These are phyloP conservation scores for Dryas drummondii DNA, from an alignment of 306 rosid species.

Conservation along the genomic window DNA sequence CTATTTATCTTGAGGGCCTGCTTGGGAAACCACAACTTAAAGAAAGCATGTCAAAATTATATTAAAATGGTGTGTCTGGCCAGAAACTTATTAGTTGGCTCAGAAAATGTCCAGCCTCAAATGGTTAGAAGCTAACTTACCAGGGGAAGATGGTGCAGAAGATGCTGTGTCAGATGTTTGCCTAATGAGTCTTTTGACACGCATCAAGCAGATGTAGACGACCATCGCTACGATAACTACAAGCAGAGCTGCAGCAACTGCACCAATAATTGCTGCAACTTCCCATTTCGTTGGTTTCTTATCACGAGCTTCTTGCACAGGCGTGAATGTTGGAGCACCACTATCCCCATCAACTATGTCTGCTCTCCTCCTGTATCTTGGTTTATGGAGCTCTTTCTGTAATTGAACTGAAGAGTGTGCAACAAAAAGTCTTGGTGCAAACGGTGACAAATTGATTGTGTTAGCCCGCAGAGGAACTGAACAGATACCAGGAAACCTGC, in stretches of 20 bases:
- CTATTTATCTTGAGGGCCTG: conserved; percentile 3
- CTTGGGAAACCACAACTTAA: neutral
- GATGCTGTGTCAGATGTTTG: conserved; percentile 61
- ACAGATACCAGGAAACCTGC: conserved; percentile 28
- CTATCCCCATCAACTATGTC: conserved; percentile 34
- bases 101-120: neutral
- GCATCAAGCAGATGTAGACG: conserved; percentile 48
- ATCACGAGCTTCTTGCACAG: conserved; percentile 36
- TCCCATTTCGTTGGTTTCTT: conserved; percentile 34
- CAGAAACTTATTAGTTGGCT: neutral
- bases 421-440: conserved; percentile 15
- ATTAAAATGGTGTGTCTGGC: neutral
- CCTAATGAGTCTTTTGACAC: conserved; percentile 37
- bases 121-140: conserved; percentile 29
- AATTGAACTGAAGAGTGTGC: conserved; percentile 6
- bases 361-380: conserved; percentile 35
- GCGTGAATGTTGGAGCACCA: conserved; percentile 49
- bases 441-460: conserved; percentile 14
- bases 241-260: conserved; percentile 39
- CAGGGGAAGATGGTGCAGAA: conserved; percentile 52
- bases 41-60: neutral
- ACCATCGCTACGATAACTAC: conserved; percentile 36
- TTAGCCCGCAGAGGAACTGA: conserved; percentile 16
- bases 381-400: conserved; percentile 23
- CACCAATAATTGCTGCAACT: conserved; percentile 48